These are phyloP conservation scores for Suhomyces sp. DNA, from an alignment of 805 yeast species.

Conservation along the genomic window DNA sequence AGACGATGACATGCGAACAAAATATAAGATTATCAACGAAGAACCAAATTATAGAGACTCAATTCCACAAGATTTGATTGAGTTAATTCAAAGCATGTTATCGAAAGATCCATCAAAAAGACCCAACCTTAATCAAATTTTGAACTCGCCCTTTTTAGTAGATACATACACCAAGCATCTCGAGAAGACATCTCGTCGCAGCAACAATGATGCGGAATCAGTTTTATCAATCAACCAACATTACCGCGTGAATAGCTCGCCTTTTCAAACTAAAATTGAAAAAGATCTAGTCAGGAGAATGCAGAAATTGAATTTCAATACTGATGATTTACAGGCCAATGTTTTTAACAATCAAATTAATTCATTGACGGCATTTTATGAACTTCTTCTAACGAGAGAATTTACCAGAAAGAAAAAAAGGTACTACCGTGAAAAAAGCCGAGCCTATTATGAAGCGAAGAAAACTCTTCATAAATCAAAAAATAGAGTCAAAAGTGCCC, in stretches of 20 bases:
- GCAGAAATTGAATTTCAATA: constrained; percentile 61
- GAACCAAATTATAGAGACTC: constrained; percentile 59
- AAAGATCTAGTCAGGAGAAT: constrained; percentile 58
- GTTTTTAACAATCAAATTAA: constrained; percentile 64
- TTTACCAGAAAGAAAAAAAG: constrained; percentile 32
- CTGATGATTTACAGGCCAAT: constrained; percentile 55
- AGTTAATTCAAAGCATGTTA: constrained; percentile 54
- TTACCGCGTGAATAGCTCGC: constrained; percentile 30
- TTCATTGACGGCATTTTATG: constrained; percentile 73
- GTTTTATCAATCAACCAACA: constrained; percentile 40
- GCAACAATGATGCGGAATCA: constrained; percentile 34
- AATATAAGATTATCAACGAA: constrained; percentile 56
- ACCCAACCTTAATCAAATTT: constrained; percentile 45
- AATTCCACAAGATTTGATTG: constrained; percentile 50
- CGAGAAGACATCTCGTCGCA: constrained; percentile 16
- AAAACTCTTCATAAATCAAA: constrained; percentile 30
- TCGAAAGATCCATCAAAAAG: constrained; percentile 65
- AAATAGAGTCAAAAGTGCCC: constrained; percentile 35
- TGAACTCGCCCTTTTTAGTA: constrained; percentile 35
- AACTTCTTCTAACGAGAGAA: constrained; percentile 58
- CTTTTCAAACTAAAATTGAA: constrained; percentile 63
- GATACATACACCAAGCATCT: constrained; percentile 30
- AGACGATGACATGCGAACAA: constrained; percentile 67
- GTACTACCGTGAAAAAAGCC: constrained; percentile 30
- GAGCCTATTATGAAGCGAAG: constrained; percentile 33